Conservation (phyloP, 768 basidiomycete genomes). For the Suillus discolor region DNA sequence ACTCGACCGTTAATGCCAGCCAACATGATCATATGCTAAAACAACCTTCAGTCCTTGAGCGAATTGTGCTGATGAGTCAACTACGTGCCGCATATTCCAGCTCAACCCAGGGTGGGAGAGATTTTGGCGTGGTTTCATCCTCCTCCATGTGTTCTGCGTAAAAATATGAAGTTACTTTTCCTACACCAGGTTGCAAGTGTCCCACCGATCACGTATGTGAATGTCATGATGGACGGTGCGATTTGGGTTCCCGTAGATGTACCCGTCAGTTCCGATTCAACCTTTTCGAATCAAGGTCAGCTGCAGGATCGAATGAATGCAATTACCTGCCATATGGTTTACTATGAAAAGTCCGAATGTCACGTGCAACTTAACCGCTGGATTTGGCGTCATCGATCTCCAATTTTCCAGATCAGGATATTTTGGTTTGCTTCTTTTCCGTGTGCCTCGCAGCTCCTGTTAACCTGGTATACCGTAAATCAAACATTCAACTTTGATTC, state of each 20-base stretch:
- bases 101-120: slow-evolving; percentile 88
- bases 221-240: slow-evolving; percentile 37
- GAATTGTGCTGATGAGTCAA: not conserved
- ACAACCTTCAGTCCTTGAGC: slow-evolving; percentile 3
- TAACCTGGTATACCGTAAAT: not conserved
- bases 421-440: slow-evolving; percentile 15
- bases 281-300: not conserved
- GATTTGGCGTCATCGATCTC: slow-evolving; percentile 6
- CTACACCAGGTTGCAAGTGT: not conserved
- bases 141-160: slow-evolving; percentile 93
- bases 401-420: slow-evolving; percentile 15
- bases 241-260: no score
- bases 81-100: slow-evolving; percentile 81
- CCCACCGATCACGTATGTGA: slow-evolving; percentile 61
- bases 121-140: slow-evolving; percentile 72
- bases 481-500: not conserved
- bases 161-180: slow-evolving; percentile 6
- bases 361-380: not conserved
- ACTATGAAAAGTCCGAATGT: not conserved
- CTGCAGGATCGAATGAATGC: not conserved
- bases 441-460: slow-evolving; percentile 23
- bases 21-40: slow-evolving; percentile 81
- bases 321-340: not conserved
- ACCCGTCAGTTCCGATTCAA: no score
- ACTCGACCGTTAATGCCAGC: slow-evolving; percentile 68